Conservation (phyloP, 2,329 filamentous ascomycete species). For the Aspergillus sp. region DNA sequence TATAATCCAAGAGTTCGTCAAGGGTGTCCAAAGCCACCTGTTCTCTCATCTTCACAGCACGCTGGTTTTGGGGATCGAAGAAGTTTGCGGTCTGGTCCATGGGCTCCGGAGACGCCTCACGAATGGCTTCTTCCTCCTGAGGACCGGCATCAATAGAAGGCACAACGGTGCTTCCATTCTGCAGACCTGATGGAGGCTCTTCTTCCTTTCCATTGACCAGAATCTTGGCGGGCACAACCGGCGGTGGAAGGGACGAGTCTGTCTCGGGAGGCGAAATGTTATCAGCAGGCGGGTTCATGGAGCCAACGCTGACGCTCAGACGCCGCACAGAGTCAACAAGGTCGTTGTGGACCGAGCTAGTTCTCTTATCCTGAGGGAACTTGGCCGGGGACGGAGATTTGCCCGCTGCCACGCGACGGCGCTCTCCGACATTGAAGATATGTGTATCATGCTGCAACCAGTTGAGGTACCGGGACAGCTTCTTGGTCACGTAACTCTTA, state of each 20-base stretch:
- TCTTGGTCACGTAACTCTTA: constrained; percentile 99
- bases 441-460: constrained; percentile 95
- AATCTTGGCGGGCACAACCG: constrained; percentile 48
- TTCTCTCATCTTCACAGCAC: constrained; percentile 77
- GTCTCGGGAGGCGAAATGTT: constrained; percentile 17
- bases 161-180: constrained; percentile 20
- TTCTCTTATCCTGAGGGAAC: constrained; percentile 12
- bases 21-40: constrained; percentile 89
- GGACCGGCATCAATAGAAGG: constrained; percentile 19
- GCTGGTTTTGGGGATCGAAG: constrained; percentile 85
- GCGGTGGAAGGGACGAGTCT: constrained; percentile 31
- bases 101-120: constrained; percentile 39
- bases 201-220: constrained; percentile 54
- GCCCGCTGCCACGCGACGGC: constrained; percentile 70
- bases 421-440: constrained; percentile 97
- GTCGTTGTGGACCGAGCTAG: constrained; percentile 33
- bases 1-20: constrained; percentile 86
- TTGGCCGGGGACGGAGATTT: constrained; percentile 32
- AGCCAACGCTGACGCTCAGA: constrained; percentile 36
- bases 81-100: constrained; percentile 90
- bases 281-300: constrained; percentile 19
- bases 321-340: constrained; percentile 41
- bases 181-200: constrained; percentile 9
- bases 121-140: constrained; percentile 15
- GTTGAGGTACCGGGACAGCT: constrained; percentile 88